Evolutionary conservation across 148 eudicot species (phyloP).

Genomic region (Beta vulgaris): DNA sequence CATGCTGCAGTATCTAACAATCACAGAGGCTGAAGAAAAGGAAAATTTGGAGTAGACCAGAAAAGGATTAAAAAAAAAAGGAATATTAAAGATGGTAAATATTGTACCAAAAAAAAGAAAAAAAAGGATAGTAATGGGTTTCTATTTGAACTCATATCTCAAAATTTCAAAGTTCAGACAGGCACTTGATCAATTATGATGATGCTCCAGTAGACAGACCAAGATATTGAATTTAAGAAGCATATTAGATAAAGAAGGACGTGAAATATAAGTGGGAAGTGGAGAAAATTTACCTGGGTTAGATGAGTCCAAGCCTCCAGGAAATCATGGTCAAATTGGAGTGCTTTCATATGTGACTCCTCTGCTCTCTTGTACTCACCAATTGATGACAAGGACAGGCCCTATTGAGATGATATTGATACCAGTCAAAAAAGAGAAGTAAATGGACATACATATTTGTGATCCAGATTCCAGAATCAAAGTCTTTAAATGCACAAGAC

Average conservation of each 20-base stretch:
- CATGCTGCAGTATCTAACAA: background rate
- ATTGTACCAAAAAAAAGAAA: background rate
- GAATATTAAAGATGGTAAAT: too few species aligned
- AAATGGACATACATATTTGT: conserved; percentile 3
- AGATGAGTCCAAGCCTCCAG: conserved; percentile 93
- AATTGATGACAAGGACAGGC: conserved; percentile 75
- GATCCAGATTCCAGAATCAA: conserved; percentile 8
- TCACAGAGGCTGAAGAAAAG: too few species aligned
- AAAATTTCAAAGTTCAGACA: background rate
- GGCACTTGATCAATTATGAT: background rate
- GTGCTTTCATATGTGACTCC: conserved; percentile 82
- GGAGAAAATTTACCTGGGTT: conserved; percentile 55
- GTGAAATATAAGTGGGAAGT: background rate
- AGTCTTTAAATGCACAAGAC: conserved; percentile 21
- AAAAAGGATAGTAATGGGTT: background rate
- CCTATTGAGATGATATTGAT: conserved; percentile 38
- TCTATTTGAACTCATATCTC: background rate
- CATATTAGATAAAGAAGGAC: background rate
- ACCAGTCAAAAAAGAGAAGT: conserved; percentile 1
- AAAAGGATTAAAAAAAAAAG: too few species aligned
- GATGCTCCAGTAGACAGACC: background rate
- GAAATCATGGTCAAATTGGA: conserved; percentile 65
- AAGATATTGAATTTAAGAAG: background rate
- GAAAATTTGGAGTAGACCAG: too few species aligned
- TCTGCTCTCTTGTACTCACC: conserved; percentile 82